phyloP scores from a whole-genome alignment of 208 protist species.

The Blastocrithidia nonstop region DNA sequence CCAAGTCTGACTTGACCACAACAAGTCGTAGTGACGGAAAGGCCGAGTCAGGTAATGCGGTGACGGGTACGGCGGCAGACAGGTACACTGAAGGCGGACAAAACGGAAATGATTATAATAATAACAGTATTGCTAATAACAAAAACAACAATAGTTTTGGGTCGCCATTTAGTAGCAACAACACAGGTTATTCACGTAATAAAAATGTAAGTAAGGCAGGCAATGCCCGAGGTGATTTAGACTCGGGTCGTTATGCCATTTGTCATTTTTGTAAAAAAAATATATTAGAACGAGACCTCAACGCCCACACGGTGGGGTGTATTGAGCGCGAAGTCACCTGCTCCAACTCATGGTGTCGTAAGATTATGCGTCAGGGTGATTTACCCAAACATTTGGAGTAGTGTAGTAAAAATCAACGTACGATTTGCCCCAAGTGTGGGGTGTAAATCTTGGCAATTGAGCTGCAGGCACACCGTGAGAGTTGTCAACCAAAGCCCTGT shows the following conservation, averaged over 20 bases:
- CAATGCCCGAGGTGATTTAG: neutral
- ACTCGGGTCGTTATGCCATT: conserved; percentile 17
- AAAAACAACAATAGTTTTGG: neutral
- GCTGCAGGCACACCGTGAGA: conserved; percentile 56
- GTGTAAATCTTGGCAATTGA: conserved; percentile 42
- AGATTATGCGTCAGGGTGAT: conserved; percentile 61
- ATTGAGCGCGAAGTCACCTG: conserved; percentile 79
- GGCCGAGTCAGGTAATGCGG: neutral
- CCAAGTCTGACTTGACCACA: conserved; percentile 8
- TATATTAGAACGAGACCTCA: conserved; percentile 67
- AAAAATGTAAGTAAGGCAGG: neutral
- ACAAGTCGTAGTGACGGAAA: too few relatives aligned
- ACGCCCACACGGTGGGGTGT: conserved; percentile 75
- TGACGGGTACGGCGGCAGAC: neutral
- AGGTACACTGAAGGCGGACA: neutral
- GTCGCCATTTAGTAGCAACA: neutral
- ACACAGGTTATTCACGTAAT: neutral
- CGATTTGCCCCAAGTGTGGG: conserved; percentile 67
- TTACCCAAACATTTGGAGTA: conserved; percentile 66
- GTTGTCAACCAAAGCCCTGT: conserved; percentile 51
- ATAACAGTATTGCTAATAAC: neutral
- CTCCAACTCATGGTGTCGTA: conserved; percentile 76
- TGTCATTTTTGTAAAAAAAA: conserved; percentile 57
- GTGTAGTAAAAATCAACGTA: conserved; percentile 50
- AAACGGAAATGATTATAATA: neutral